phyloP scores from a whole-genome alignment of 2,329 filamentous ascomycete genomes.

The Magnaporthiopsis rhizophila region DNA sequence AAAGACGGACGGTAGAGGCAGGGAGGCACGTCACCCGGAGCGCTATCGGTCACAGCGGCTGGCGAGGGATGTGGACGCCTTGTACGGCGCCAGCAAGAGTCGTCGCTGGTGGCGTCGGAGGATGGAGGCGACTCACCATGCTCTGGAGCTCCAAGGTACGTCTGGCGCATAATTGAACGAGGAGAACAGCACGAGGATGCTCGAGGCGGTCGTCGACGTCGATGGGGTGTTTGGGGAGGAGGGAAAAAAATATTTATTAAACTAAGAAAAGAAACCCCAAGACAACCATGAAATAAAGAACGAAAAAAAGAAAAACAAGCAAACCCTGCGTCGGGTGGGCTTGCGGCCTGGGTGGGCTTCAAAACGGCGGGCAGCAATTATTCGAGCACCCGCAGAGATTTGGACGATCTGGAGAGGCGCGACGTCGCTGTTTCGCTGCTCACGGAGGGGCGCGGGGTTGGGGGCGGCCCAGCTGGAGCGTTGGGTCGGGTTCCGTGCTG shows the following conservation, averaged over 20 bases:
- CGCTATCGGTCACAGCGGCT: background rate
- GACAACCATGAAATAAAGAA: background rate
- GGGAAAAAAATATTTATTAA: background rate
- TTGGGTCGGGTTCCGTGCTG: background rate
- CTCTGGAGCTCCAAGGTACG: conserved; percentile 33
- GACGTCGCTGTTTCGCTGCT: background rate
- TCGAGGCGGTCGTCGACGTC: background rate
- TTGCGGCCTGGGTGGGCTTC: background rate
- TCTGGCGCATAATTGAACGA: conserved; percentile 35
- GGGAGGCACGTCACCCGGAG: conserved; percentile 5
- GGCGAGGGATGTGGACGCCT: too few relatives aligned
- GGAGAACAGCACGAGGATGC: background rate
- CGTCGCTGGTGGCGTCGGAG: conserved; percentile 11
- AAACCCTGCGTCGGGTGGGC: background rate
- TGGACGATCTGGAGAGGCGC: background rate
- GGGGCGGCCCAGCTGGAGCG: too few relatives aligned
- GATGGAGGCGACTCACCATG: conserved; percentile 24
- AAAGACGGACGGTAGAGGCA: conserved; percentile 1
- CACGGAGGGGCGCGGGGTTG: background rate
- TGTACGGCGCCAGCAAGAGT: background rate
- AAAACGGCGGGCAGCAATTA: background rate
- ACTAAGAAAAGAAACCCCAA: background rate
- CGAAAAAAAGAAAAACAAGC: background rate
- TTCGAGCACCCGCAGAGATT: background rate
- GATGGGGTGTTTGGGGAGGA: background rate